Percentiles rank a stretch among this genome's conserved stretches.
Conservation (phyloP, 768 basidiomycete genomes). For the Leccinum obscurum region DNA sequence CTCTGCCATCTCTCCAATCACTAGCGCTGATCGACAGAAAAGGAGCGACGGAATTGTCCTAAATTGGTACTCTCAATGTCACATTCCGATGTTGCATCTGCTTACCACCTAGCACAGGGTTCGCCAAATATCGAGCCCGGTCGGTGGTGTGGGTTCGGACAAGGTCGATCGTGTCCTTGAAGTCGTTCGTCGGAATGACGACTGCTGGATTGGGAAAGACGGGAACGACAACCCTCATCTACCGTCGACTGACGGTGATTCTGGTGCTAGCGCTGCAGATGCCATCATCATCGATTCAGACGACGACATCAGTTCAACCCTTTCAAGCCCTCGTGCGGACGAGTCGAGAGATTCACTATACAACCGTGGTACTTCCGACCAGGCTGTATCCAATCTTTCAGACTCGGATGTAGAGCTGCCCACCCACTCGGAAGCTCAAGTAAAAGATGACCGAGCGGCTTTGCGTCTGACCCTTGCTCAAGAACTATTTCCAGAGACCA, state of each 20-base stretch:
- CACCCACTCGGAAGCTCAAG: slow-evolving; percentile 3
- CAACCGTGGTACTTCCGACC: not conserved
- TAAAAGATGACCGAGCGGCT: not conserved
- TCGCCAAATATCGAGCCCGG: slow-evolving; percentile 6
- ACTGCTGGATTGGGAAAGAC: not conserved
- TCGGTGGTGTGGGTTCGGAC: not conserved
- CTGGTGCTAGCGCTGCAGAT: slow-evolving; percentile 15
- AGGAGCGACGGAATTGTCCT: slow-evolving; percentile 32
- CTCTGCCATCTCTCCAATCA: not conserved
- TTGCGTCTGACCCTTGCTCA: slow-evolving; percentile 3
- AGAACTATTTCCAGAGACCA: not conserved
- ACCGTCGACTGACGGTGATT: slow-evolving; percentile 1
- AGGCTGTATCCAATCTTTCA: slow-evolving; percentile 4
- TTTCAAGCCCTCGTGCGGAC: not conserved
- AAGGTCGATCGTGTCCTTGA: not conserved
- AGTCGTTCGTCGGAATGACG: not conserved
- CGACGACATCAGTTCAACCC: slow-evolving; percentile 10
- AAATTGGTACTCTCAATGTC: slow-evolving; percentile 26
- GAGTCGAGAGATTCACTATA: not conserved
- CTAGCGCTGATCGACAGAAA: slow-evolving; percentile 8
- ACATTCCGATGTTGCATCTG: not conserved
- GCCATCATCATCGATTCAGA: slow-evolving; percentile 27
- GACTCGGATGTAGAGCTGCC: slow-evolving; percentile 15
- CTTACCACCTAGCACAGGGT: slow-evolving; percentile 22
- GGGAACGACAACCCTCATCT: not conserved